Evolutionary conservation across 768 basidiomycete genomes (phyloP).

Genomic region (Cantharellus cinnabarinus): DNA sequence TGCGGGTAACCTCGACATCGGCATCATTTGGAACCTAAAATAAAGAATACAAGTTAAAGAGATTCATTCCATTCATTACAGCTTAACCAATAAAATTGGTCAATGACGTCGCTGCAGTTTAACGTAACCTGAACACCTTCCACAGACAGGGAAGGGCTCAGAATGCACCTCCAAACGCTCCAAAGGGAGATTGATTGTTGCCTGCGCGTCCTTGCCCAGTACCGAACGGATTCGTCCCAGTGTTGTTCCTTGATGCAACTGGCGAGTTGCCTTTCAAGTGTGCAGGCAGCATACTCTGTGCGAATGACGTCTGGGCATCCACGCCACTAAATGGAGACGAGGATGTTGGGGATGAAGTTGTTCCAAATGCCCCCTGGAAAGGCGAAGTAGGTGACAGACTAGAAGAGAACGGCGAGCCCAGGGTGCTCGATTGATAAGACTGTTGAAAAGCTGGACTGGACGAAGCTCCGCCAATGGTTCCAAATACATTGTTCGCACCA

Average conservation of each 20-base stretch:
- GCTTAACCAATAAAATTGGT: too few species aligned
- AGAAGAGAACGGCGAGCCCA: neutral
- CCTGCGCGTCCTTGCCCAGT: neutral
- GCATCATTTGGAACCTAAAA: too few species aligned
- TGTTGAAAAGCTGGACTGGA: neutral
- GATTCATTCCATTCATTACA: too few species aligned
- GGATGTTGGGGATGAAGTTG: neutral
- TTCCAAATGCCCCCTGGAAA: neutral
- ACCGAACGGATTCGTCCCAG: neutral
- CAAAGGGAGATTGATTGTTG: too few species aligned
- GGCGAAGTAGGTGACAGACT: neutral
- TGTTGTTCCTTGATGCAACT: neutral
- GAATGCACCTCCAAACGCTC: too few species aligned
- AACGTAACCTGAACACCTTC: too few species aligned
- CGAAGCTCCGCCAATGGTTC: neutral
- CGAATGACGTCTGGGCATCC: neutral
- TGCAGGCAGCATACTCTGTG: slow-evolving; percentile 1
- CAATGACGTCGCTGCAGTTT: too few species aligned
- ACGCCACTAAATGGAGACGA: neutral
- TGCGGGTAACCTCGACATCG: too few species aligned
- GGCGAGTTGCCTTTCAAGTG: neutral
- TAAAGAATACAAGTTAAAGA: too few species aligned
- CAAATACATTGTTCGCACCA: too few species aligned
- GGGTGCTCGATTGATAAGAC: neutral
- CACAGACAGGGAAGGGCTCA: too few species aligned